Conservation (phyloP, 2,329 filamentous ascomycete genomes). For the Aureobasidium namibiae region DNA sequence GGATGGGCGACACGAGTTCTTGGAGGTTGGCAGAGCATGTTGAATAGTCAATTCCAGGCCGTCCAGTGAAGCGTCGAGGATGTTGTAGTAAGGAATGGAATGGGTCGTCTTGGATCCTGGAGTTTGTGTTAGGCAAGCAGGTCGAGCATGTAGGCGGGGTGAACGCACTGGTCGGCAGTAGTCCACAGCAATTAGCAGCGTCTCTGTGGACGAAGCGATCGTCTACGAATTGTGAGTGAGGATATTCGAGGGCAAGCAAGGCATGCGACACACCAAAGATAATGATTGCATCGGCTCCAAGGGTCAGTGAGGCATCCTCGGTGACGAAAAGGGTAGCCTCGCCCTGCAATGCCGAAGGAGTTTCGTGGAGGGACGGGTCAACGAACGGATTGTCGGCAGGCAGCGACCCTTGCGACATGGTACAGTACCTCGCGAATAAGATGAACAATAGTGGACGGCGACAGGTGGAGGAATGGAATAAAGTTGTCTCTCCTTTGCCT, state of each 20-base stretch:
- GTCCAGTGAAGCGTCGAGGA: slow-evolving; percentile 69
- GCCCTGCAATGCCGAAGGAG: background rate
- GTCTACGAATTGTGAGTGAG: slow-evolving; percentile 31
- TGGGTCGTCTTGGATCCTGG: slow-evolving; percentile 38
- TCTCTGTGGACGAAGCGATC: slow-evolving; percentile 44
- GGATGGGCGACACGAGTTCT: slow-evolving; percentile 49
- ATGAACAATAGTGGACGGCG: background rate
- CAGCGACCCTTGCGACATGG: slow-evolving; percentile 2
- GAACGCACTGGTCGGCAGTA: slow-evolving; percentile 42
- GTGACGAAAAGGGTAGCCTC: slow-evolving; percentile 41
- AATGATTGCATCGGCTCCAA: slow-evolving; percentile 53
- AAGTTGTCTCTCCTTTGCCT: background rate
- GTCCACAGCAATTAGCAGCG: slow-evolving; percentile 47
- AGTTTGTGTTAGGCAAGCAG: slow-evolving; percentile 6
- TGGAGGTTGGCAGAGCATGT: slow-evolving; percentile 53
- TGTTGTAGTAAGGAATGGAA: slow-evolving; percentile 68
- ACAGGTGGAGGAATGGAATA: background rate
- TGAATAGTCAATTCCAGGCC: slow-evolving; percentile 58
- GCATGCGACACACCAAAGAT: slow-evolving; percentile 43
- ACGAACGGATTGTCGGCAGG: slow-evolving; percentile 15
- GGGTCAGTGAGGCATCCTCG: slow-evolving; percentile 50
- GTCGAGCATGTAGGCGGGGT: background rate
- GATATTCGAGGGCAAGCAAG: background rate
- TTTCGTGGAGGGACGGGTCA: slow-evolving; percentile 11
- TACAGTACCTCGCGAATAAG: background rate